phyloP scores from a whole-genome alignment of 257 asterid genomes.

The Capsicum baccatum region DNA sequence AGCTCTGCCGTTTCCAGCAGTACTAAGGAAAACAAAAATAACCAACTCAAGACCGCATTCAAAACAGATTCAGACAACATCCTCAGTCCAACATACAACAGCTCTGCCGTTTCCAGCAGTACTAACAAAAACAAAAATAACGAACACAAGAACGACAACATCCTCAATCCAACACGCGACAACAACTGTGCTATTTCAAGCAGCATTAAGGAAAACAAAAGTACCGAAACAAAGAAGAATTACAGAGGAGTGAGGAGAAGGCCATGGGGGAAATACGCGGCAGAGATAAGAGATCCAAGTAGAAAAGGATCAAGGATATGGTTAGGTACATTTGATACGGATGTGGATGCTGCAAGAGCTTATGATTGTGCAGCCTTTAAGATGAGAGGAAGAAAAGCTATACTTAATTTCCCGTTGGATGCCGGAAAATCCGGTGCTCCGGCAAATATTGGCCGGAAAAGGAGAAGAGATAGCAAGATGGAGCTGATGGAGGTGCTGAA shows the following conservation, averaged over 20 bases:
- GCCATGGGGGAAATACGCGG: conserved; percentile 95
- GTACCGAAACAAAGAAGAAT: conserved; percentile 30
- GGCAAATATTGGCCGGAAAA: conserved; percentile 47
- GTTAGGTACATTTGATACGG: conserved; percentile 78
- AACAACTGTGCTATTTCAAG: too few relatives aligned
- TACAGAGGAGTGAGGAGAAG: conserved; percentile 85
- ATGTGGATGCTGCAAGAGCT: conserved; percentile 83
- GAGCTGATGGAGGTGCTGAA: not conserved
- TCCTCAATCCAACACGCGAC: not conserved
- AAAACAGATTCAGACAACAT: too few relatives aligned
- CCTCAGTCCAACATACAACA: not conserved
- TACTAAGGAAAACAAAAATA: too few relatives aligned
- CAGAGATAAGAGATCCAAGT: conserved; percentile 84
- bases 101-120: not conserved
- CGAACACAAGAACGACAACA: not conserved
- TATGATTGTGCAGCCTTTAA: conserved; percentile 86
- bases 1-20: not conserved
- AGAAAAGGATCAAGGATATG: conserved; percentile 80
- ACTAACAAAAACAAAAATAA: not conserved
- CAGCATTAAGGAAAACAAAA: too few relatives aligned
- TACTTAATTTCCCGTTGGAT: conserved; percentile 76
- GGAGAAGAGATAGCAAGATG: conserved; percentile 41
- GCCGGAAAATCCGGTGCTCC: conserved; percentile 78
- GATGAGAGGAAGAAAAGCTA: conserved; percentile 82
- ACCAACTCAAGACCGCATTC: too few relatives aligned